Conservation (phyloP, 129 eudicot species). For the Deinandra increscens region DNA sequence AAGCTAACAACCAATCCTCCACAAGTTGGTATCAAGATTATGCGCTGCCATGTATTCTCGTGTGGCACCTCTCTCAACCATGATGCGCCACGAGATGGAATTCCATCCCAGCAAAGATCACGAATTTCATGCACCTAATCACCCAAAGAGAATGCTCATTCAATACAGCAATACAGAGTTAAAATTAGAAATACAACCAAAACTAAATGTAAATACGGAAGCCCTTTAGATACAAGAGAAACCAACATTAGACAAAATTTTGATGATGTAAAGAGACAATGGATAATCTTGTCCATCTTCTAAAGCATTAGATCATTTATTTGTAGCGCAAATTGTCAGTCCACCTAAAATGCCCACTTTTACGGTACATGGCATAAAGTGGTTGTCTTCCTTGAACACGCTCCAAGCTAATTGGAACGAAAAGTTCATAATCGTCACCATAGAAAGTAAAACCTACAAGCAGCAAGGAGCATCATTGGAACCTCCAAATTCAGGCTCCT, state of each 20-base stretch:
- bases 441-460: no score
- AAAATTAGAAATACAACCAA: background rate
- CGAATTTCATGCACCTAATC: constrained; percentile 89
- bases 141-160: constrained; percentile 17
- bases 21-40: constrained; percentile 68
- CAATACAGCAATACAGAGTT: constrained; percentile 10
- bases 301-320: no score
- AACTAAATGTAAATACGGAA: background rate
- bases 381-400: no score
- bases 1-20: constrained; percentile 76
- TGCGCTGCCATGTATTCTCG: constrained; percentile 49
- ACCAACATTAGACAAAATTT: background rate
- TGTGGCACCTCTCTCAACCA: constrained; percentile 78
- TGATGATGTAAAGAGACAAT: background rate
- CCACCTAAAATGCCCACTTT: no score
- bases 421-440: no score
- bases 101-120: constrained; percentile 78
- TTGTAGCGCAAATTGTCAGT: no score
- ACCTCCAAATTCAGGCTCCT: no score
- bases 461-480: no score
- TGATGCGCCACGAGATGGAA: constrained; percentile 73
- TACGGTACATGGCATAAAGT: no score
- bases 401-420: no score
- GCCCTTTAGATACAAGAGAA: background rate
- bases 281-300: no score